phyloP scores from a whole-genome alignment of 805 yeast species.

The Teunomyces tritomae region DNA sequence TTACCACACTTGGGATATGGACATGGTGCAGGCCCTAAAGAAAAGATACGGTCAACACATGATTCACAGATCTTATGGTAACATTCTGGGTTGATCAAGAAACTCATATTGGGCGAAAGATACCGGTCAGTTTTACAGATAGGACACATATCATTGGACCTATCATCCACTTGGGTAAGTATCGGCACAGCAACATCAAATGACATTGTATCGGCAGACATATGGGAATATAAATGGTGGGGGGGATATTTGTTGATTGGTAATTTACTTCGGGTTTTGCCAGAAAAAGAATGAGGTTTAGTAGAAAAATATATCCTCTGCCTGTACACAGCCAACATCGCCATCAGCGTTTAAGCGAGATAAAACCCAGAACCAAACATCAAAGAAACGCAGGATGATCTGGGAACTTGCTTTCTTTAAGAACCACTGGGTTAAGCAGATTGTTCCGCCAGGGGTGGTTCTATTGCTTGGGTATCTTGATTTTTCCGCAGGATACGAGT shows the following conservation, averaged over 20 bases:
- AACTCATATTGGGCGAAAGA: conserved; percentile 87
- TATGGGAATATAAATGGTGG: not conserved
- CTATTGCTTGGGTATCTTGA: conserved; percentile 37
- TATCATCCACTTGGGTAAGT: conserved; percentile 35
- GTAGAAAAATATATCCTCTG: too few relatives aligned
- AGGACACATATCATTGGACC: conserved; percentile 84
- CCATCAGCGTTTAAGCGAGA: too few relatives aligned
- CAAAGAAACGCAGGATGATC: conserved; percentile 6
- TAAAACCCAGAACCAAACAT: too few relatives aligned
- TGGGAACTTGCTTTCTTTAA: conserved; percentile 8
- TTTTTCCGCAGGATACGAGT: conserved; percentile 43
- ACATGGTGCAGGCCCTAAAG: conserved; percentile 95
- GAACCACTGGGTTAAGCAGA: conserved; percentile 13
- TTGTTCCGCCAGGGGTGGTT: conserved; percentile 28
- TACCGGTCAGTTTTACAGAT: conserved; percentile 95
- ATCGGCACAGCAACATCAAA: not conserved
- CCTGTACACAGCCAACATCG: too few relatives aligned
- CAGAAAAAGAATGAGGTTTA: too few relatives aligned
- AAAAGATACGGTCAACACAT: conserved; percentile 92
- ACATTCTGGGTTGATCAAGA: conserved; percentile 94
- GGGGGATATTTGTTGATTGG: too few relatives aligned
- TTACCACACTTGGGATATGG: conserved; percentile 91
- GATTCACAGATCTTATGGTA: conserved; percentile 97
- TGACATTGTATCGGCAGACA: conserved; percentile 2
- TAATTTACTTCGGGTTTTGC: not conserved